Conservation (phyloP, 2,329 filamentous ascomycete genomes). For the Gremmenia infestans region DNA sequence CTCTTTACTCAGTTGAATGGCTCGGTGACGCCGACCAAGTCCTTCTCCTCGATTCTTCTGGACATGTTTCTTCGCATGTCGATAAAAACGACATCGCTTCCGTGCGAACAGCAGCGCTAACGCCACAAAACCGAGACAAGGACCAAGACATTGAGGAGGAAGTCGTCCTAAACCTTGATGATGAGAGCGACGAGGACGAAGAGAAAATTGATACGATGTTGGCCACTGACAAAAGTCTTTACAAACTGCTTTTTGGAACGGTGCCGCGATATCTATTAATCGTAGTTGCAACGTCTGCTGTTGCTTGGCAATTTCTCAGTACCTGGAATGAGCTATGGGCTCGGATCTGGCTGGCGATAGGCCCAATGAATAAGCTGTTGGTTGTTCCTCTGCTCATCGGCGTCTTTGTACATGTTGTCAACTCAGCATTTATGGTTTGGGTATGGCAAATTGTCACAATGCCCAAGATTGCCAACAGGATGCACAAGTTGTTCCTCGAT, state of each 20-base stretch:
- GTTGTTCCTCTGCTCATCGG: constrained; percentile 1
- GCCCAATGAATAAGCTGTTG: background rate
- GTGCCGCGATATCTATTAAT: constrained; percentile 1
- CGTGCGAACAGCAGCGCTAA: background rate
- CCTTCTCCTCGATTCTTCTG: constrained; percentile 1
- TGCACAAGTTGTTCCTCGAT: background rate
- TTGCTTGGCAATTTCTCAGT: constrained; percentile 1
- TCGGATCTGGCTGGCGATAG: background rate
- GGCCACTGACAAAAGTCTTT: background rate
- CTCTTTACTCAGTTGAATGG: background rate
- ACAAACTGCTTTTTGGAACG: background rate
- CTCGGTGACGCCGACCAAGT: background rate
- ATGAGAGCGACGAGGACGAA: background rate
- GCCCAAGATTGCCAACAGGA: background rate
- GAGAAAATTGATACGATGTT: constrained; percentile 1
- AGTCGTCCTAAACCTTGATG: background rate
- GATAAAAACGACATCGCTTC: background rate
- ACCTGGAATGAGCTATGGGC: constrained; percentile 1
- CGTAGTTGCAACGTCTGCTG: background rate
- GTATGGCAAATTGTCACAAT: background rate
- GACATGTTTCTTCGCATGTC: constrained; percentile 1
- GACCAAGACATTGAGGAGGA: background rate
- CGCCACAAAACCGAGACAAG: background rate
- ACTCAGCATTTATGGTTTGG: background rate
- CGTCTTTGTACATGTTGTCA: constrained; percentile 1